Conservation (phyloP, 2,329 filamentous ascomycete genomes). For the Rhynchosporium graminicola region DNA sequence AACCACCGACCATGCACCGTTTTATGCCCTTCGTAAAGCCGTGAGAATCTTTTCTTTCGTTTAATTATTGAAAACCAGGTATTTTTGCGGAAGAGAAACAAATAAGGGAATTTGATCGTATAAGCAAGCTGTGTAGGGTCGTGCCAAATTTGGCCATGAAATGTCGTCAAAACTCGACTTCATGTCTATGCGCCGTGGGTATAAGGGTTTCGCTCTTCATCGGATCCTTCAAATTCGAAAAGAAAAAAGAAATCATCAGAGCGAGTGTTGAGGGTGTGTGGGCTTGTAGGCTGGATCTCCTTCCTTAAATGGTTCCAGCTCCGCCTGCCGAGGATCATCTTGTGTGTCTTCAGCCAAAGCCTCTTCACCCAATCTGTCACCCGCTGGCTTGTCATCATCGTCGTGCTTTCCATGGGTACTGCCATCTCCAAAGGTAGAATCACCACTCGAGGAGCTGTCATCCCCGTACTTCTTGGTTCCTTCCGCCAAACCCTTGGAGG, state of each 20-base stretch:
- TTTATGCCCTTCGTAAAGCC: constrained; percentile 31
- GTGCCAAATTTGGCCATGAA: background rate
- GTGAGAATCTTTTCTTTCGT: constrained; percentile 17
- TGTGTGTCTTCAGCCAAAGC: constrained; percentile 5
- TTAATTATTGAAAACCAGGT: constrained; percentile 25
- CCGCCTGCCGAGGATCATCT: constrained; percentile 13
- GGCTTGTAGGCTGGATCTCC: constrained; percentile 6
- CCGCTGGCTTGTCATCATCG: constrained; percentile 12
- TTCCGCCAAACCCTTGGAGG: constrained; percentile 25
- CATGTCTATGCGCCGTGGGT: constrained; percentile 2
- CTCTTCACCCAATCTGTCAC: constrained; percentile 11
- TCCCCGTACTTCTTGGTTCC: constrained; percentile 23
- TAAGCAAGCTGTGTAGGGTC: background rate
- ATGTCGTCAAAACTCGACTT: background rate
- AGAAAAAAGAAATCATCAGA: background rate
- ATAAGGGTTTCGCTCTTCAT: constrained; percentile 7
- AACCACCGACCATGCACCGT: constrained; percentile 33
- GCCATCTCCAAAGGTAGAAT: constrained; percentile 23
- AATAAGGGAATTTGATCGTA: constrained; percentile 9
- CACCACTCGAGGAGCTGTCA: constrained; percentile 20
- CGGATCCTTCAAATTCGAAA: constrained; percentile 3
- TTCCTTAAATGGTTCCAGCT: background rate
- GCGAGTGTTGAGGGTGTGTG: background rate
- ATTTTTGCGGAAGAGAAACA: constrained; percentile 12
- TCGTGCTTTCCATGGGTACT: constrained; percentile 23